Base-by-base conservation (phyloP, 495 filamentous ascomycete species). In the Trichoderma reesei region DNA sequence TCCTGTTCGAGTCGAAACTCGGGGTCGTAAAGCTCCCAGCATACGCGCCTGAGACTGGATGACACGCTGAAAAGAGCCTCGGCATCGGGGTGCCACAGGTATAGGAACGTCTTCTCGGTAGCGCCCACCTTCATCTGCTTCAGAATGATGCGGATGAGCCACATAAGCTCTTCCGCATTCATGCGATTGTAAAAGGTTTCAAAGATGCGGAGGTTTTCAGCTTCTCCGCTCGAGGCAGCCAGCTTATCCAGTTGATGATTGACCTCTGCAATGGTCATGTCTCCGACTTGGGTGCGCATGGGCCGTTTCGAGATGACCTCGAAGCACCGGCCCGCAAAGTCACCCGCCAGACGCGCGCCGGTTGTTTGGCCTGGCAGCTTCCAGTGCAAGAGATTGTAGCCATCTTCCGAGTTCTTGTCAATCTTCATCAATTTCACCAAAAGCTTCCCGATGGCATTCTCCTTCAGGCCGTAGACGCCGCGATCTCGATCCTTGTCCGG, bases 101-200 rank as follows among this genome's bases (percentile, higher is more conserved):
- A 83, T 65, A 98, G 85, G 66, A 98, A 84, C 0, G 94, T 96
- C 72, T 90, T 90, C 75, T 98, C 95, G 1, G 91, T 91, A 11
- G 95, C 95, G 4, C 95, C 94, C n/a, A 98, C 85, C 74, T 93
- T 97, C 94, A 97, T 96, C 72, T 96, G 90, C 62, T 90, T 90
- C 41, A 98, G 79, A 48, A 98, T 91, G 63, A 98, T 97, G 5
- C 94, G 87, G 64, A 98, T 88, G 62, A 97, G 76, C 94, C 94
- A 98, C 81, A 88, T 88, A 41, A 98, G 72, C 75, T 98, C 94
- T 64, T 94, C 88, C 0, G 95, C 85, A 70, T 94, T 95, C 93
- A 97, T 98, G 7, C 84, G 80, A 51, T 86, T 82, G 73, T 98
- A 98, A 72, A 98, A 94, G 48, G 86, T 80, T 64, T 85, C 78